phyloP scores from a whole-genome alignment of 192 early-diverging fungal genomes.

The Funneliformis geosporum region DNA sequence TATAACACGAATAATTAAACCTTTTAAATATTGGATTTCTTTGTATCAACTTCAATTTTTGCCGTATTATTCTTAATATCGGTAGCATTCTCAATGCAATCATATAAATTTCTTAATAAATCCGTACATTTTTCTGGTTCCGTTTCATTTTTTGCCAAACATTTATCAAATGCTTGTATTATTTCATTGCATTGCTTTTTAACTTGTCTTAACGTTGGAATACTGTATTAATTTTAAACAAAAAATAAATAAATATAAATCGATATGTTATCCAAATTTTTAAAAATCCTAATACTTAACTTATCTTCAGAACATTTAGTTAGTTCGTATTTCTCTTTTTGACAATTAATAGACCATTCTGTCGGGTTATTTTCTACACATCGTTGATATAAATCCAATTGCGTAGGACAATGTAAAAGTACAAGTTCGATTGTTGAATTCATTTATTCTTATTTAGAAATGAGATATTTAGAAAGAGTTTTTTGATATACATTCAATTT shows the following conservation, averaged over 20 bases:
- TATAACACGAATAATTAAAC: no score
- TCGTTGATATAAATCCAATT: conserved; percentile 27
- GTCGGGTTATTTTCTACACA: conserved; percentile 27
- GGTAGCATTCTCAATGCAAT: conserved; percentile 3
- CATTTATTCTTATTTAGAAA: conserved; percentile 8
- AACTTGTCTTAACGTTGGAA: not conserved
- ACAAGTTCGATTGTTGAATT: conserved; percentile 30
- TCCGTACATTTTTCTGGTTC: not conserved
- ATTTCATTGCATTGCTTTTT: conserved; percentile 8
- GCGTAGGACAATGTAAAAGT: conserved; percentile 31
- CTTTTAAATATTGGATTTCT: not conserved
- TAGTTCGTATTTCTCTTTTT: conserved; percentile 21
- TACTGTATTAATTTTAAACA: not conserved
- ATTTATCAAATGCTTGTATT: conserved; percentile 10
- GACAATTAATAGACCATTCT: conserved; percentile 15
- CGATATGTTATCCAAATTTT: not conserved
- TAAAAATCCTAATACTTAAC: conserved; percentile 6
- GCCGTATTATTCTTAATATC: no score
- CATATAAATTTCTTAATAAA: not conserved
- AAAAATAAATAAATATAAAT: not conserved
- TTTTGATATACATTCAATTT: no score
- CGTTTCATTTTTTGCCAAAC: conserved; percentile 1
- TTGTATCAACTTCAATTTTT: not conserved
- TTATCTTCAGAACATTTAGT: conserved; percentile 34
- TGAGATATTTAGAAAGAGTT: no score